Conservation (phyloP, 805 yeast species). For the Saccharomycopsis babjevae region DNA sequence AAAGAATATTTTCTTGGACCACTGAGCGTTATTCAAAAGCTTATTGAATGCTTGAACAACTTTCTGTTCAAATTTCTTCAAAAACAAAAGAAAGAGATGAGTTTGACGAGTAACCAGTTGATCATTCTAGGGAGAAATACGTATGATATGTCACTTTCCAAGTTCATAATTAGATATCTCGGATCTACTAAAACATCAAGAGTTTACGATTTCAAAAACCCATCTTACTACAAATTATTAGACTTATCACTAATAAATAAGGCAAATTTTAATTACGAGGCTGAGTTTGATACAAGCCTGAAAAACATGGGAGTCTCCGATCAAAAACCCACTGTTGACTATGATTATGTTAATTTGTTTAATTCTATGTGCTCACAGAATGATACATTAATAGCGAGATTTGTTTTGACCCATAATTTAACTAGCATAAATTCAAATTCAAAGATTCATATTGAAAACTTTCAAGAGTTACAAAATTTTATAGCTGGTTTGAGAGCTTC, state of each 20-base stretch:
- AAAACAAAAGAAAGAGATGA: not conserved
- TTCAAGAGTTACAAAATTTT: not conserved
- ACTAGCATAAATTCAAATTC: not conserved
- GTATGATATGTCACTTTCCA: not conserved
- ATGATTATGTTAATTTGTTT: not conserved
- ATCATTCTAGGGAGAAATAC: not conserved
- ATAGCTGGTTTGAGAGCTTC: not conserved
- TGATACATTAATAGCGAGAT: not conserved
- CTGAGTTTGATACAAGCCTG: not conserved
- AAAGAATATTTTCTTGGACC: not conserved
- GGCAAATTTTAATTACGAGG: slow-evolving; percentile 2
- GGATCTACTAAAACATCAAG: not conserved
- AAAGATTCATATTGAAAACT: not conserved
- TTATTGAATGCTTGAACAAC: not conserved
- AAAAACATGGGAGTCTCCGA: not conserved
- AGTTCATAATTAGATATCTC: not conserved
- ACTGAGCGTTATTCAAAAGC: not conserved
- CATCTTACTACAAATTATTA: slow-evolving; percentile 1
- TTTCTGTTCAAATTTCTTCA: not conserved
- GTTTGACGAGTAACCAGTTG: not conserved
- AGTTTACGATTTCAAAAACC: slow-evolving; percentile 6
- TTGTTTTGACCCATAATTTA: not conserved
- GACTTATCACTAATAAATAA: slow-evolving; percentile 7
- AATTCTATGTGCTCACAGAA: not conserved
- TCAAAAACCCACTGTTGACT: not conserved